Base-by-base conservation (phyloP, 768 basidiomycete genomes). In the Austroboletus festivus region DNA sequence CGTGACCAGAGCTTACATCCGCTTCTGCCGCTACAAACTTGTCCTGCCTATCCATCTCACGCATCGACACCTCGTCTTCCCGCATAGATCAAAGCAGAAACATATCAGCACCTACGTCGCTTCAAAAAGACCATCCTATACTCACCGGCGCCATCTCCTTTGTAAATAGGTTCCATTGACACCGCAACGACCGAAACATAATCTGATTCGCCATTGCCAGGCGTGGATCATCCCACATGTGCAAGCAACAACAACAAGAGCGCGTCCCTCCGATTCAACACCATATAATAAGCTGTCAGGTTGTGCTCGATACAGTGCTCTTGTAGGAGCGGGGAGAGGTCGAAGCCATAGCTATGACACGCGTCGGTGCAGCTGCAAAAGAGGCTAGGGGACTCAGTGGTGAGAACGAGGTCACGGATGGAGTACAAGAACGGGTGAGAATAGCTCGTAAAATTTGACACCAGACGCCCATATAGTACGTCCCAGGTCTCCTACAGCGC, bases 211-310 rank as follows among this genome's bases (percentile, higher is more conserved):
- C 51, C 7, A 46, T 54, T 5, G 50, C 46, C 20, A 88, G 67
- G 56, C 87, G 89, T 0, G 84, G 6, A 80, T 62, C 0, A 80
- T 81, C 18, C 52, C 30, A 84, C 78, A 42, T 79, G 72, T 5
- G 73, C 71, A 39, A 88, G 68, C 19, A 88, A 66, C 0, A 75
- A 74, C 18, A 80, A 63, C 4, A 86, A 53, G 20, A 77, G 59
- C 22, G 68, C 61, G 13, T 59, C 39, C 4, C 51, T 47, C 3
- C 75, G 76, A 47, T 84, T 85, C 20, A 88, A 67, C 53, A 88
- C 79, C 0, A 80, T 81, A 86, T 86, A 89, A 59, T 88, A 88
- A 3, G 88, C 53, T 0, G 84, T 81, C 0, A 81, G 80, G 56
- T 82, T 83, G 0, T 70, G 71, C 55, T 87, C 86, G 31, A 87